These are phyloP conservation scores for Termitomyces bulborhizus DNA, from an alignment of 768 basidiomycete species.

Conservation along the genomic window DNA sequence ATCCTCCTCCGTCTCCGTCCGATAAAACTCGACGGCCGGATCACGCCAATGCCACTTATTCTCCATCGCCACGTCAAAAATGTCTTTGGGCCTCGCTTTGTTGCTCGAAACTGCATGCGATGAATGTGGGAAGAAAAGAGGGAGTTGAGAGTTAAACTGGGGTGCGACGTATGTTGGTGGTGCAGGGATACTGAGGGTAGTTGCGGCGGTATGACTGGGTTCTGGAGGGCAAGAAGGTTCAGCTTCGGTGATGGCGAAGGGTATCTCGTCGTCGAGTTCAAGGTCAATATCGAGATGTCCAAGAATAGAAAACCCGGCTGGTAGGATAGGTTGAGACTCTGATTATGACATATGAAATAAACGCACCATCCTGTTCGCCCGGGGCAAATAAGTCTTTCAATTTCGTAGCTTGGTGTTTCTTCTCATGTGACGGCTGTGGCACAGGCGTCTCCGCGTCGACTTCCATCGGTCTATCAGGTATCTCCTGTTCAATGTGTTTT, in stretches of 20 bases:
- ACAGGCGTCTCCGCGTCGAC: conserved; percentile 7
- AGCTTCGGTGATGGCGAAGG: conserved; percentile 14
- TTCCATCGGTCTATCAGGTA: conserved; percentile 11
- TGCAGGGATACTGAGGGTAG: conserved; percentile 3
- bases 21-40: conserved; percentile 35
- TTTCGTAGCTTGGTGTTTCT: conserved; percentile 20
- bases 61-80: conserved; percentile 42
- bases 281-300: conserved; percentile 65
- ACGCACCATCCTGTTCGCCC: conserved; percentile 57
- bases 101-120: conserved; percentile 16
- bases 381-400: conserved; percentile 76
- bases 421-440: conserved; percentile 2
- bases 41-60: conserved; percentile 44
- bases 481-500: conserved; percentile 6
- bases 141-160: conserved; percentile 44
- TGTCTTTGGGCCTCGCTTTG: conserved; percentile 35
- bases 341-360: background rate
- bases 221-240: background rate
- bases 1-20: conserved; percentile 50
- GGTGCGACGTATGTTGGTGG: conserved; percentile 15
- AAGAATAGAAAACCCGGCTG: conserved; percentile 71
- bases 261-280: conserved; percentile 11
- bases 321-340: background rate
- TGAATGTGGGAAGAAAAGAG: conserved; percentile 58
- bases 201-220: conserved; percentile 16